These are phyloP conservation scores for Galium porrigens DNA, from an alignment of 305 asterid species.

Conservation along the genomic window DNA sequence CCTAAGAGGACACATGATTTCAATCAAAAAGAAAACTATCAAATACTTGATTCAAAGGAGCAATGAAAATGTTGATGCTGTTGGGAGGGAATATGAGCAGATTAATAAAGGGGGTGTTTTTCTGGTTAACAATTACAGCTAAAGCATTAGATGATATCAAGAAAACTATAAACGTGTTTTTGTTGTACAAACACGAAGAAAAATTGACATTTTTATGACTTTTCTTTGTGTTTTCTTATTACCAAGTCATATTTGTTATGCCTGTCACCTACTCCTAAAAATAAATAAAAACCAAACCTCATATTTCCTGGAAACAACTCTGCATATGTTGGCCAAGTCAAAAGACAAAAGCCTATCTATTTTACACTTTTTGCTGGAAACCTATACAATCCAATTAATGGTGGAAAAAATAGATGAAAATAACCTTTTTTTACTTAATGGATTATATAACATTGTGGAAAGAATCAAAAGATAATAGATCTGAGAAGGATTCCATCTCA, in stretches of 20 bases:
- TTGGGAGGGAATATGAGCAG: not conserved
- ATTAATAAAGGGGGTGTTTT: conserved; percentile 2
- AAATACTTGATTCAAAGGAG: not conserved
- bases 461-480: conserved; percentile 12
- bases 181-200: not conserved
- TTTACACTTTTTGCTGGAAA: not conserved
- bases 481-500: conserved; percentile 15
- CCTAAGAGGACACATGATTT: conserved; percentile 42
- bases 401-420: not conserved
- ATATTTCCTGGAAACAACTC: not conserved
- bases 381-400: not conserved
- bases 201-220: conserved; percentile 1
- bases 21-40: not conserved
- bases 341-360: not conserved
- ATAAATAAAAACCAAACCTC: not conserved
- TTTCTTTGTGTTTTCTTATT: not conserved
- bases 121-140: not conserved
- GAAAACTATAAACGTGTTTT: conserved; percentile 9
- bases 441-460: not conserved
- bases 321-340: conserved; percentile 4
- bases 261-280: conserved; percentile 9
- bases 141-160: not conserved
- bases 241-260: conserved; percentile 14
- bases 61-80: not conserved
- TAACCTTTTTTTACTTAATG: not conserved